These are phyloP conservation scores for Vaccinium myrtillus DNA, from an alignment of 148 eudicot species.

Conservation along the genomic window DNA sequence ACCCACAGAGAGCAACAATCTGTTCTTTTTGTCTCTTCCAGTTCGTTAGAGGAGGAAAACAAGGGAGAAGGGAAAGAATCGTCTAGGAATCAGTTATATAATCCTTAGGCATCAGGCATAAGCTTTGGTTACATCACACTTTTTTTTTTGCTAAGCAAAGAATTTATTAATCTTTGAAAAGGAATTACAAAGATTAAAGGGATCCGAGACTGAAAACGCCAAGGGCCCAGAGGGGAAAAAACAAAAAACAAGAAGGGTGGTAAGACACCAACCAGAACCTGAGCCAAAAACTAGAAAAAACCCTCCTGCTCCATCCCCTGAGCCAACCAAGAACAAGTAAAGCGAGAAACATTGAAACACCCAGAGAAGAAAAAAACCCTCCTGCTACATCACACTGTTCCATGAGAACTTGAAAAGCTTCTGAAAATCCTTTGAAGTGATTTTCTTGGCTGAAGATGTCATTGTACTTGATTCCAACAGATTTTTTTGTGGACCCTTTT, in stretches of 20 bases:
- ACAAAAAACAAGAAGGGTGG: too few species aligned
- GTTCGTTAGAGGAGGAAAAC: background rate
- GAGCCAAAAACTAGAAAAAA: too few species aligned
- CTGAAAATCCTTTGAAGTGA: background rate
- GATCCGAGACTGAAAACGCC: too few species aligned
- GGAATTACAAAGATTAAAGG: too few species aligned
- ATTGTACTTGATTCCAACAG: background rate
- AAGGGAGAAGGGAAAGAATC: background rate
- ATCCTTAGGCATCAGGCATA: background rate
- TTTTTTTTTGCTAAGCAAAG: too few species aligned
- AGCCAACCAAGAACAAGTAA: too few species aligned
- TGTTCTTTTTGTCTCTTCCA: background rate
- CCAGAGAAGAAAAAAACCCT: too few species aligned
- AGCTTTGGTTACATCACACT: background rate
- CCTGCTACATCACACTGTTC: background rate
- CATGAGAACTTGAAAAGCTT: background rate
- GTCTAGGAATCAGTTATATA: background rate
- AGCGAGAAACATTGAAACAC: too few species aligned
- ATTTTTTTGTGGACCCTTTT: background rate
- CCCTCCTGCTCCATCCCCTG: too few species aligned
- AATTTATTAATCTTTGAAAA: too few species aligned
- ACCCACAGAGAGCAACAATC: background rate
- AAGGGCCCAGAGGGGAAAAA: too few species aligned
- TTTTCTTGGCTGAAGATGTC: background rate
- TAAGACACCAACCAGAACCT: too few species aligned